Conservation (phyloP, 2,329 filamentous ascomycete genomes). For the Orbilia quercus region DNA sequence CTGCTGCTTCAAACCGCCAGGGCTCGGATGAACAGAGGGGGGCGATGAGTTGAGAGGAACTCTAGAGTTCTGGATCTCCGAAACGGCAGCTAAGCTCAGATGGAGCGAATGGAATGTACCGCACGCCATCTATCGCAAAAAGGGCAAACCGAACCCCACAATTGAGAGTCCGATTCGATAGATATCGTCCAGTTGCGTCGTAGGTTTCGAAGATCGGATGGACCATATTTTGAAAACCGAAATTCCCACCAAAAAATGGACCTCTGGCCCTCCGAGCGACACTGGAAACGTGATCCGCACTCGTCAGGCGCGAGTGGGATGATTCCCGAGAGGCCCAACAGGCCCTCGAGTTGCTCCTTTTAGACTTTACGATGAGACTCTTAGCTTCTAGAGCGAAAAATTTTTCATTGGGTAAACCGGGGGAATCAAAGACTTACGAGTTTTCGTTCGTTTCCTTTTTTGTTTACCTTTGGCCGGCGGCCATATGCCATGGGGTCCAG, state of each 20-base stretch:
- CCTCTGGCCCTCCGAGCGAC: slow-evolving; percentile 34
- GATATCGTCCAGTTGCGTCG: slow-evolving; percentile 37
- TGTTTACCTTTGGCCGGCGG: slow-evolving; percentile 56
- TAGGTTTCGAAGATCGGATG: slow-evolving; percentile 33
- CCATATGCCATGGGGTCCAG: slow-evolving; percentile 53
- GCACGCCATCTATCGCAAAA: slow-evolving; percentile 43
- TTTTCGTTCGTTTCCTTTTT: no score
- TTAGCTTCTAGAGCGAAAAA: slow-evolving; percentile 55
- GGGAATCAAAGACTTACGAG: slow-evolving; percentile 36
- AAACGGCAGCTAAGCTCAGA: slow-evolving; percentile 49
- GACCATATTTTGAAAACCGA: slow-evolving; percentile 3
- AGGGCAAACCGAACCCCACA: slow-evolving; percentile 30
- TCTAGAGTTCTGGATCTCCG: slow-evolving; percentile 54
- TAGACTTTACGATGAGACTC: slow-evolving; percentile 48
- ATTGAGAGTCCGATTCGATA: slow-evolving; percentile 26
- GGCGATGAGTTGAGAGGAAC: slow-evolving; percentile 55
- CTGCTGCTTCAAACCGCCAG: slow-evolving; percentile 43
- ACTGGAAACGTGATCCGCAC: slow-evolving; percentile 56
- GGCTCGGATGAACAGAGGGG: slow-evolving; percentile 36
- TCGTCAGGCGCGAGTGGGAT: slow-evolving; percentile 57
- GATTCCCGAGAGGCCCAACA: slow-evolving; percentile 45
- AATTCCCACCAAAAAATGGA: no score
- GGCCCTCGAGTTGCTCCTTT: slow-evolving; percentile 51
- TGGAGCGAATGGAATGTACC: slow-evolving; percentile 30
- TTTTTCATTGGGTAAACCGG: slow-evolving; percentile 53